Conservation (phyloP, 805 yeast species). For the Jamesozyma hellenica region DNA sequence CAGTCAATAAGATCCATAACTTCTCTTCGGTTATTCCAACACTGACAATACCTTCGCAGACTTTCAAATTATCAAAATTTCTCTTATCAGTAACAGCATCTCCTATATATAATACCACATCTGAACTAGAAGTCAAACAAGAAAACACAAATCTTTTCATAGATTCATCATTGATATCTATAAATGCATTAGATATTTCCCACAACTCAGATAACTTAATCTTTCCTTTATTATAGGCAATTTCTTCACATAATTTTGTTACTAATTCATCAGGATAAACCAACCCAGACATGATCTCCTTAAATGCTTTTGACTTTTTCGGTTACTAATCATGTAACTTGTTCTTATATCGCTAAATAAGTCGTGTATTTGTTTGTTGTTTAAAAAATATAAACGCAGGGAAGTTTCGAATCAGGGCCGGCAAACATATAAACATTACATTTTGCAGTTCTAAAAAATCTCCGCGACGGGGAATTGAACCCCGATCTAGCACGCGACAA, state of each 20-base stretch:
- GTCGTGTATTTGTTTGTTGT: neutral
- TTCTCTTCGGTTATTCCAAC: slow-evolving; percentile 42
- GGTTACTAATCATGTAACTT: no score
- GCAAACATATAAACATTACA: no score
- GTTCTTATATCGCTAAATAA: neutral
- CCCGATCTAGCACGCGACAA: slow-evolving; percentile 7
- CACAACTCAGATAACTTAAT: slow-evolving; percentile 10
- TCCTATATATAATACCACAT: slow-evolving; percentile 9
- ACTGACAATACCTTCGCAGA: slow-evolving; percentile 3
- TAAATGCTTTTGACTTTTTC: neutral
- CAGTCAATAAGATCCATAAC: slow-evolving; percentile 50
- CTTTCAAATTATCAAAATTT: slow-evolving; percentile 1
- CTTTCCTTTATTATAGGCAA: slow-evolving; percentile 27
- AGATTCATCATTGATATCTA: slow-evolving; percentile 4
- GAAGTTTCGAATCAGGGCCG: no score
- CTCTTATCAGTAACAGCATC: slow-evolving; percentile 5
- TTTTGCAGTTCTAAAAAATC: neutral
- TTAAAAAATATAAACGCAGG: neutral
- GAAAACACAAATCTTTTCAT: slow-evolving; percentile 15
- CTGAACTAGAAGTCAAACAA: slow-evolving; percentile 12
- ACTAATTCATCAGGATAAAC: slow-evolving; percentile 27
- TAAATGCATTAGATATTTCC: slow-evolving; percentile 8
- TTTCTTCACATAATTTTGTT: slow-evolving; percentile 17
- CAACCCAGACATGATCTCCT: slow-evolving; percentile 1
- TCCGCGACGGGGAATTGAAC: slow-evolving; percentile 6